These are phyloP conservation scores for Volvox reticuliferus DNA, from an alignment of 139 green algal species.

Conservation along the genomic window DNA sequence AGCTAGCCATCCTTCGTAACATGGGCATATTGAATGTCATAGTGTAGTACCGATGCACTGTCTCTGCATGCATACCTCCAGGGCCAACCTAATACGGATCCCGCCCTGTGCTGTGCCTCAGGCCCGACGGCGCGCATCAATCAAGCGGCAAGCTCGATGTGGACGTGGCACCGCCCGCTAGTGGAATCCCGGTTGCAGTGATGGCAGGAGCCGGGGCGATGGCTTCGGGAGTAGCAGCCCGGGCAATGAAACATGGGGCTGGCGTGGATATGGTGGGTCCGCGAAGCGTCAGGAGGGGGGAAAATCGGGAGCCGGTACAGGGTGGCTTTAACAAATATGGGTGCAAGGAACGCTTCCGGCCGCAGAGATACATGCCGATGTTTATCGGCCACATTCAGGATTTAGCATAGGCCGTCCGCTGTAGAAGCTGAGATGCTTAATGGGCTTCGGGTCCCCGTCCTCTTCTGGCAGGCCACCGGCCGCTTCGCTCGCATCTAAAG, in stretches of 20 bases:
- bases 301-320: background rate
- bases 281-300: background rate
- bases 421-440: background rate
- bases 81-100: no score
- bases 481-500: background rate
- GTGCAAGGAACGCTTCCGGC: background rate
- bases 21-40: no score
- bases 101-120: background rate
- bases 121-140: background rate
- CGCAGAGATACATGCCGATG: background rate
- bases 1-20: no score
- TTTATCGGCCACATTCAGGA: background rate
- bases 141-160: no score
- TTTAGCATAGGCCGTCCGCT: background rate
- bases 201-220: no score
- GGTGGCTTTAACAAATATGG: background rate
- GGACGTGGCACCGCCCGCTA: no score
- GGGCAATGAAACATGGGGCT: background rate
- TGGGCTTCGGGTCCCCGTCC: background rate
- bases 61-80: no score
- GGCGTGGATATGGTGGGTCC: background rate
- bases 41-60: no score
- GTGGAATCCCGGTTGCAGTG: no score
- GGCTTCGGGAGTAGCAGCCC: no score
- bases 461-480: background rate